Evolutionary conservation across 768 basidiomycete genomes (phyloP).

Genomic region (Xerocomellus intermedius): DNA sequence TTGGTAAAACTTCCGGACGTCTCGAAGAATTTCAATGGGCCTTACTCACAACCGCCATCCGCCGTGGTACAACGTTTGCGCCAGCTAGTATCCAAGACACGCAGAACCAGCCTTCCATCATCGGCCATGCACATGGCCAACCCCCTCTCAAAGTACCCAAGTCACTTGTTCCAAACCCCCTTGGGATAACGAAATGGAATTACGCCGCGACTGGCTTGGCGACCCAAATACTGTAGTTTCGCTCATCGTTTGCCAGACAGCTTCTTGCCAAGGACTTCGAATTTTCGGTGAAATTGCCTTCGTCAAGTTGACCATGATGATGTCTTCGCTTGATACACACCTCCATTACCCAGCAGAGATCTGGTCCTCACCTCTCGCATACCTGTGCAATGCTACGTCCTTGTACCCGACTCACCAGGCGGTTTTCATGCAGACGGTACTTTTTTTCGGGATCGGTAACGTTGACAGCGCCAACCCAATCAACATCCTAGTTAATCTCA

Average conservation of each 20-base stretch:
- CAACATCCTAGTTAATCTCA: neutral
- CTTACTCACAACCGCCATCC: too few relatives aligned
- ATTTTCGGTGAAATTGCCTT: neutral
- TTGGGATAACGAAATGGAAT: neutral
- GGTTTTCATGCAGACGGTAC: neutral
- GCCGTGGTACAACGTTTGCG: too few relatives aligned
- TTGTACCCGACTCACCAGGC: neutral
- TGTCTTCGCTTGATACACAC: neutral
- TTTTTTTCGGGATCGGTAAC: neutral
- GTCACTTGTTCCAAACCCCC: too few relatives aligned
- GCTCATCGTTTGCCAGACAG: neutral
- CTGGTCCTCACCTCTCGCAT: neutral
- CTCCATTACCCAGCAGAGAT: neutral
- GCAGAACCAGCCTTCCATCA: neutral
- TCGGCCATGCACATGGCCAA: neutral
- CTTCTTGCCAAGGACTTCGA: neutral
- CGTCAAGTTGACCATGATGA: neutral
- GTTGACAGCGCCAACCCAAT: neutral
- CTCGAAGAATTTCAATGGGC: too few relatives aligned
- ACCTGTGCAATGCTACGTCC: neutral
- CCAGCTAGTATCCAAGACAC: too few relatives aligned
- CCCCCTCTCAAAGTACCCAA: too few relatives aligned
- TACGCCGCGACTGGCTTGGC: neutral
- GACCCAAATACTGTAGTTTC: neutral
- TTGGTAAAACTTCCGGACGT: too few relatives aligned